Evolutionary conservation across 192 early-diverging fungal genomes (phyloP).

Genomic region (Ramicandelaber brevisporus): DNA sequence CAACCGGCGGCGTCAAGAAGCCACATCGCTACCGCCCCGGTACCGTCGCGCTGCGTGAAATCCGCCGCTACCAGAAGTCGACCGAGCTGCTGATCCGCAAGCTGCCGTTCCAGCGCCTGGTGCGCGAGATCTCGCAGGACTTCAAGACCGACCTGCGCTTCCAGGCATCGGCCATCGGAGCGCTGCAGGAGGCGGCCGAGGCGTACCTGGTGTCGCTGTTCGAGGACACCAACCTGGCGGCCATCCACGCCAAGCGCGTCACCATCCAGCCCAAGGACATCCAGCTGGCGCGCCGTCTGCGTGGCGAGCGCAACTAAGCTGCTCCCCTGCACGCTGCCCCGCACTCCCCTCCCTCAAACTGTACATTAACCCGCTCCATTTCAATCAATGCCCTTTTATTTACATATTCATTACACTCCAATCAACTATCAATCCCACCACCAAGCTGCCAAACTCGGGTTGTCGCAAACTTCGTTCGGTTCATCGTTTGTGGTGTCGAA

Average conservation of each 20-base stretch:
- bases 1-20: slow-evolving; percentile 92
- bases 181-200: slow-evolving; percentile 95
- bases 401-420: too few relatives aligned
- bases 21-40: slow-evolving; percentile 68
- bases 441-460: too few relatives aligned
- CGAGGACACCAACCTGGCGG: slow-evolving; percentile 98
- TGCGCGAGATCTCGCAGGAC: slow-evolving; percentile 98
- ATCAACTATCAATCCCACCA: too few relatives aligned
- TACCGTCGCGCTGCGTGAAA: slow-evolving; percentile 79
- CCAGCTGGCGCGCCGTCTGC: slow-evolving; percentile 89
- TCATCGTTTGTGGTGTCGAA: too few relatives aligned
- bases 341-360: too few relatives aligned
- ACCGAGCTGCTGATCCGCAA: slow-evolving; percentile 87
- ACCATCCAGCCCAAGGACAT: slow-evolving; percentile 99
- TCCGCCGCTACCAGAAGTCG: slow-evolving; percentile 87
- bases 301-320: slow-evolving; percentile 63
- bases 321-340: too few relatives aligned
- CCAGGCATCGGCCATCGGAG: slow-evolving; percentile 97
- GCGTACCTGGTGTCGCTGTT: slow-evolving; percentile 74
- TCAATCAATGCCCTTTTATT: too few relatives aligned
- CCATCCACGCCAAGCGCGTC: slow-evolving; percentile 98
- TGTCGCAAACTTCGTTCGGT: too few relatives aligned
- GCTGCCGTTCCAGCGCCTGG: slow-evolving; percentile 84
- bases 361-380: too few relatives aligned
- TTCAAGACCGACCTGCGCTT: slow-evolving; percentile 98